Evolutionary conservation across 306 rosid species (phyloP), one percentile per base, ranked within the genome.

Genomic region (Spatholobus suberectus): DNA sequence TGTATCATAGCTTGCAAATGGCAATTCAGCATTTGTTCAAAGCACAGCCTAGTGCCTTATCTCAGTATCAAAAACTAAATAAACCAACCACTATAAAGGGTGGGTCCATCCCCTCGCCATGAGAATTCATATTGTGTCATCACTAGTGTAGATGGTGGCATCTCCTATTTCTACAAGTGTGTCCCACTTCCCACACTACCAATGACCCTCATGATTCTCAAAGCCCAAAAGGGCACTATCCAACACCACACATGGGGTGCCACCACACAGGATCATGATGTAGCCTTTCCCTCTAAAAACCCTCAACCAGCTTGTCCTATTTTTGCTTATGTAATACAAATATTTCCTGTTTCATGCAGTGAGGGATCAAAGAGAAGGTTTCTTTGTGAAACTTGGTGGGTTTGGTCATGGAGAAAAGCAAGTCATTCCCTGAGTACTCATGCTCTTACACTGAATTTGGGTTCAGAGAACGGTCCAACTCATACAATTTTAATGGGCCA

Each of bases 401-500:
- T 11, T 66, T 49, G 35, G 44, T 34, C 3, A 94, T 92, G 98
- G 96, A 92, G 85, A 94, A 92, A 79, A 92, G 92, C 88, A 90
- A 85, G 88, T 89, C 97, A 17, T 90, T 83, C 79, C 93, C 98
- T 40, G 87, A 90, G 69, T 94, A 92, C 72, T 85, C 89, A 0
- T 87, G 92, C 34, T 86, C 94, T 5, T 87, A 88, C 72, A 70
- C 88, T 51, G 97, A 94, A 20, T 94, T 92, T 21, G 94, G 88
- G 12, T 94, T 81, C 81, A 69, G 67, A 27, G 91, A 90, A 55
- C 26, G 88, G 41, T 89, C 96, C 18, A 92, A 78, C 62, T 89
- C 97, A 0, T 92, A 94, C 38, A 91, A 86, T 47, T 94, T 94
- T 66, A 94, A 94, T 44, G 96, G 94, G 61, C 94, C 96, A 4